Evolutionary conservation across 169 alveolate species (phyloP).

Genomic region (Eimeria necatrix): DNA sequence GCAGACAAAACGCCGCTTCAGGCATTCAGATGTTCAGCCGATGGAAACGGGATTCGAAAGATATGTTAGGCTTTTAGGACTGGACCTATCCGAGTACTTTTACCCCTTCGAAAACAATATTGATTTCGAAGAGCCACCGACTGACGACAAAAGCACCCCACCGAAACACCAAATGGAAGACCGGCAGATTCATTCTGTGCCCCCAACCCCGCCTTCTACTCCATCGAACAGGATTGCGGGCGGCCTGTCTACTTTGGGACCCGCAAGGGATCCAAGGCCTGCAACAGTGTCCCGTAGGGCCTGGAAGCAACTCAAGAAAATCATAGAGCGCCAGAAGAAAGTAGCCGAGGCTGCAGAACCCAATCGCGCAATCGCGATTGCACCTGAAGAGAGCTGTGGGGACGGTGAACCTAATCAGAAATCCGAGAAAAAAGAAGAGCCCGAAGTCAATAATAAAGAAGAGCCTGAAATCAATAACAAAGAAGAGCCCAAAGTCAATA

Average conservation of each 20-base stretch:
- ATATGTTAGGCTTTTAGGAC: background rate
- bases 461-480: no score
- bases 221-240: background rate
- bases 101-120: conserved; percentile 15
- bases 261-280: conserved; percentile 2
- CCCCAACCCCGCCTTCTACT: background rate
- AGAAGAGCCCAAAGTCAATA: background rate
- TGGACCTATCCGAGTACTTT: background rate
- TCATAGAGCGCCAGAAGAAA: background rate
- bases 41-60: background rate
- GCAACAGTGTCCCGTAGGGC: background rate
- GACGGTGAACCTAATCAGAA: background rate
- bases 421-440: background rate
- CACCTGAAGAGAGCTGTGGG: background rate
- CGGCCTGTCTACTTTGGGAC: background rate
- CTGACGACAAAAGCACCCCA: background rate
- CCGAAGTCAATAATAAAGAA: background rate
- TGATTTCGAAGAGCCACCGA: background rate
- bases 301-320: conserved; percentile 16
- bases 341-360: background rate
- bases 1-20: background rate
- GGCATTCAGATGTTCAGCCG: background rate
- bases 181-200: background rate
- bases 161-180: background rate
- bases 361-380: background rate